Percentiles rank a stretch among this genome's conserved stretches.
Evolutionary conservation across 108 stramenopile genomes (phyloP).

Genomic region (Nannochloropsis gaditana): DNA sequence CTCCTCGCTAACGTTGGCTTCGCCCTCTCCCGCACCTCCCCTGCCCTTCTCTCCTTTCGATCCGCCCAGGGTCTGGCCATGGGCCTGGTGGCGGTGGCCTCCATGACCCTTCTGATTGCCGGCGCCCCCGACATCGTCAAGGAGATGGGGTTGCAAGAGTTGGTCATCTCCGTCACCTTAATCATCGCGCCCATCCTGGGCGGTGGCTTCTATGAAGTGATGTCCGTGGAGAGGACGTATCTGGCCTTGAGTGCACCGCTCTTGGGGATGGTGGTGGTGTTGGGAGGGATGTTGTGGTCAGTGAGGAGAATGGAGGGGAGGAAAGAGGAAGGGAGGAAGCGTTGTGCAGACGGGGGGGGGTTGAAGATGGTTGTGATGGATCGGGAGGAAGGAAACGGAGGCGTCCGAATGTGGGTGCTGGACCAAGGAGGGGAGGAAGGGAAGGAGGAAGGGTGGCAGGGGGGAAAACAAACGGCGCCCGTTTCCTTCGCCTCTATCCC

Average conservation of each 20-base stretch:
- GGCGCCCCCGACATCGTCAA: background rate
- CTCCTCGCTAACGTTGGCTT: slow-evolving; percentile 15
- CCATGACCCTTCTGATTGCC: background rate
- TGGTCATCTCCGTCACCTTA: background rate
- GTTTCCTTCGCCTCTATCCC: background rate
- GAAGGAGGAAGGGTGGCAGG: background rate
- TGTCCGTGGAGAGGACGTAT: background rate
- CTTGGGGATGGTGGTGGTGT: background rate
- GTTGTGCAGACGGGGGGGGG: too few relatives aligned
- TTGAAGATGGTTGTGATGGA: too few relatives aligned
- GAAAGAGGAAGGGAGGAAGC: background rate
- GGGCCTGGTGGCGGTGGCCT: background rate
- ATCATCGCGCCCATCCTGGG: background rate
- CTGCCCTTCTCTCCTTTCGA: background rate
- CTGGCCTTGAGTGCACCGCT: background rate
- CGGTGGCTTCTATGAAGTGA: background rate
- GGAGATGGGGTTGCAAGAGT: background rate
- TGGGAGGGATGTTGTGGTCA: background rate
- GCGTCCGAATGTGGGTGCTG: too few relatives aligned
- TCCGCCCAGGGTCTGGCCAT: background rate
- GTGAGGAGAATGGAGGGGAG: background rate
- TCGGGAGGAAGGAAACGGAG: too few relatives aligned
- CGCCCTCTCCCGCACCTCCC: background rate
- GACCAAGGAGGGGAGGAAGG: background rate
- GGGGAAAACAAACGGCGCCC: background rate